Conservation (phyloP, 495 filamentous ascomycete species). For the Hyaloscypha finlandica region DNA sequence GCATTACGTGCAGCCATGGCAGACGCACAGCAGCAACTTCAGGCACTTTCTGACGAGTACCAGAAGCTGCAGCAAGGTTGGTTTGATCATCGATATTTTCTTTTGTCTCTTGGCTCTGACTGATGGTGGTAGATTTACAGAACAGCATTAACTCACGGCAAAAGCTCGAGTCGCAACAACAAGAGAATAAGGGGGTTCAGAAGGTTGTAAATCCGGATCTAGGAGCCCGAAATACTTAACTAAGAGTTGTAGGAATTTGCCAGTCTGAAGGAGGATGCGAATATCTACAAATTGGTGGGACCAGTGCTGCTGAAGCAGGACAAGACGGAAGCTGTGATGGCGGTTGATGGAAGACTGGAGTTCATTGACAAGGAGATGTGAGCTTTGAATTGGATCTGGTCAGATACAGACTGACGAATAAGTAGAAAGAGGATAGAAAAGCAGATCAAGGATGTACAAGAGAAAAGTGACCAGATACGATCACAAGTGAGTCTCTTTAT, state of each 20-base stretch:
- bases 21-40: conserved; percentile 59
- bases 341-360: conserved; percentile 85
- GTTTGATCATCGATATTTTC: background rate
- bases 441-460: conserved; percentile 77
- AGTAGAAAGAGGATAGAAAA: conserved; percentile 77
- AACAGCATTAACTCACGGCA: conserved; percentile 77
- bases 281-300: conserved; percentile 93
- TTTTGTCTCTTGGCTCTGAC: background rate
- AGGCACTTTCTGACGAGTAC: conserved; percentile 83
- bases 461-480: conserved; percentile 81
- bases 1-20: conserved; percentile 38
- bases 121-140: conserved; percentile 66
- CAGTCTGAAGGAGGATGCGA: conserved; percentile 72
- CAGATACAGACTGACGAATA: conserved; percentile 16
- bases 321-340: conserved; percentile 79
- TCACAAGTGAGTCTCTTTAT: conserved; percentile 52
- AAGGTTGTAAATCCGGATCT: conserved; percentile 51
- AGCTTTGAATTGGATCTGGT: conserved; percentile 27
- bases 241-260: conserved; percentile 70
- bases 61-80: conserved; percentile 81
- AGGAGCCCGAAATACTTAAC: conserved; percentile 2
- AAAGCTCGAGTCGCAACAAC: conserved; percentile 88
- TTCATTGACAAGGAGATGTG: conserved; percentile 96
- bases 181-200: conserved; percentile 89
- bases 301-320: conserved; percentile 96